A percentile compares a stretch with the other conserved stretches of the same genome.
Evolutionary conservation across 2,329 filamentous ascomycete genomes (phyloP).

Genomic region (Boeremia exigua): DNA sequence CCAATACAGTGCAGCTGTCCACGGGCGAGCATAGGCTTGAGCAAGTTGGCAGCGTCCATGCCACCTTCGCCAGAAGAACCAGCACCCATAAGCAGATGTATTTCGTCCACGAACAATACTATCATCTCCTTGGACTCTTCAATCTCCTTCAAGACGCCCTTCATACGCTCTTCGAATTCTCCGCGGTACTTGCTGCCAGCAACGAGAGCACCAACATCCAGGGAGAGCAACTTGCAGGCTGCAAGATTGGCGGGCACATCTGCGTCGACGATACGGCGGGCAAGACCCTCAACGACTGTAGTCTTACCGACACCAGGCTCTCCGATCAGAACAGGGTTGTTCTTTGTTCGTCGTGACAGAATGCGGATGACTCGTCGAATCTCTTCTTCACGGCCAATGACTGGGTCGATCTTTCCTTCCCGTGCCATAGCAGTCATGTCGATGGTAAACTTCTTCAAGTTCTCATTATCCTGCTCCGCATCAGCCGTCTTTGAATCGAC

Average conservation of each 20-base stretch:
- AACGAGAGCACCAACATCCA: conserved; percentile 93
- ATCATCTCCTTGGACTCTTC: conserved; percentile 95
- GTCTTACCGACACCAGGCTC: conserved; percentile 99
- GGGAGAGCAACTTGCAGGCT: conserved; percentile 89
- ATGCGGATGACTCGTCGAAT: conserved; percentile 92
- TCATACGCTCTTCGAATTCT: conserved; percentile 99
- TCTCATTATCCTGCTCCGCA: conserved; percentile 90
- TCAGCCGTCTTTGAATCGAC: conserved; percentile 98
- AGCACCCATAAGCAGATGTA: conserved; percentile 97
- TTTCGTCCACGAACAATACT: conserved; percentile 97
- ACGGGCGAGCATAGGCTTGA: conserved; percentile 97
- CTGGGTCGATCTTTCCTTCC: conserved; percentile 97
- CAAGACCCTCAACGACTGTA: conserved; percentile 94
- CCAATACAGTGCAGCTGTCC: conserved; percentile 98
- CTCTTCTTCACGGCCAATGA: conserved; percentile 96
- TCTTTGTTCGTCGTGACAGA: conserved; percentile 91
- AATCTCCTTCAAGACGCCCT: conserved; percentile 97
- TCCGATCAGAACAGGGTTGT: conserved; percentile 97
- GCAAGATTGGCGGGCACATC: conserved; percentile 96
- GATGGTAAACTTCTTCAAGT: conserved; percentile 96
- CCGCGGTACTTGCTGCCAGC: conserved; percentile 98
- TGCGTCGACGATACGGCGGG: conserved; percentile 92
- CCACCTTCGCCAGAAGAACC: conserved; percentile 93
- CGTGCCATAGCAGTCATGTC: conserved; percentile 97
- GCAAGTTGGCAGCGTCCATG: conserved; percentile 97